Conservation (phyloP, 768 basidiomycete species). For the Tylopilus felleus region DNA sequence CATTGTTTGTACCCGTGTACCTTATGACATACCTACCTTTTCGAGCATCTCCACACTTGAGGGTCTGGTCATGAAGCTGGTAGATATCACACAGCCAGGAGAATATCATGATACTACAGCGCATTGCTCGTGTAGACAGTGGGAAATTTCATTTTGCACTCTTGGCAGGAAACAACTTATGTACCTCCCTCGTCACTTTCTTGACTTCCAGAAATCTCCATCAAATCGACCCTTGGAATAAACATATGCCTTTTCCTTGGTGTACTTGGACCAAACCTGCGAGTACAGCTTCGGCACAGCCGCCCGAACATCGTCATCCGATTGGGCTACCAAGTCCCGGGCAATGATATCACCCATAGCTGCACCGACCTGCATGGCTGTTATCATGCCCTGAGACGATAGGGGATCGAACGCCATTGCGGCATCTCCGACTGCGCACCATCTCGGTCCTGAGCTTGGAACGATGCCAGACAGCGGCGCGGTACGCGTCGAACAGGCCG, state of each 20-base stretch:
- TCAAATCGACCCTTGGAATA: neutral
- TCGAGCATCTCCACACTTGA: too few species aligned
- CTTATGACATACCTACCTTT: too few species aligned
- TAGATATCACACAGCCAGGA: too few species aligned
- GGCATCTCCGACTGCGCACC: neutral
- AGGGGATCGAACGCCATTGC: neutral
- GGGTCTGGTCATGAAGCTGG: too few species aligned
- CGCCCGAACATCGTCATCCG: neutral
- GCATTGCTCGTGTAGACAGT: too few species aligned
- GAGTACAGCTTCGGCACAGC: neutral
- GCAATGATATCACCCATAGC: neutral
- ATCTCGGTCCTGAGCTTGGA: neutral
- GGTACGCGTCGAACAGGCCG: neutral
- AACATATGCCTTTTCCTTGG: neutral
- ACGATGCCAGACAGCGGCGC: neutral
- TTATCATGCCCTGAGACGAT: neutral
- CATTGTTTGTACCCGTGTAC: slow-evolving; percentile 9
- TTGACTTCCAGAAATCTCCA: neutral
- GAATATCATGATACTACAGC: too few species aligned
- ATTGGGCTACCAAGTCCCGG: neutral
- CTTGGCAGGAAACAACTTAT: too few species aligned
- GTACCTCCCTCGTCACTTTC: neutral
- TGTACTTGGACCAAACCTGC: neutral
- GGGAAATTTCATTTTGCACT: too few species aligned
- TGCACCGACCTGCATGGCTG: neutral